Percentiles rank a stretch among this genome's conserved stretches.
Evolutionary conservation across 768 basidiomycete genomes (phyloP).

Genomic region (Boletus rubescentipes): DNA sequence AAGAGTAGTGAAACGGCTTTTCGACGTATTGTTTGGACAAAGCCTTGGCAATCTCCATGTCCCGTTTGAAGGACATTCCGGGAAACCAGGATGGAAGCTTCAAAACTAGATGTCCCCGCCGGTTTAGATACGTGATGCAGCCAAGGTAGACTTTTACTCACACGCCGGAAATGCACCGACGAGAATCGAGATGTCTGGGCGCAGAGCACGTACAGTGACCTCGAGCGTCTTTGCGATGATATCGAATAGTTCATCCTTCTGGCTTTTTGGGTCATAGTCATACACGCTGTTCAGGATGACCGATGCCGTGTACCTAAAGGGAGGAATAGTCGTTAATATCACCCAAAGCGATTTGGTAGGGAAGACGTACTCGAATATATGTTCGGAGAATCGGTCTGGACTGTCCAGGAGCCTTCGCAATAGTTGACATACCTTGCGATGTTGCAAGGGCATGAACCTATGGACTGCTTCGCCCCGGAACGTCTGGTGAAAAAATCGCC

Average conservation of each 20-base stretch:
- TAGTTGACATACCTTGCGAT: slow-evolving; percentile 31
- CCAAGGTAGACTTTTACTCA: slow-evolving; percentile 1
- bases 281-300: slow-evolving; percentile 22
- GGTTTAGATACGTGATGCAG: neutral
- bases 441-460: slow-evolving; percentile 31
- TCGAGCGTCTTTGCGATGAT: slow-evolving; percentile 5
- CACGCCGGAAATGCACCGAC: slow-evolving; percentile 17
- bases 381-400: slow-evolving; percentile 33
- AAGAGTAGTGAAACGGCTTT: slow-evolving; percentile 13
- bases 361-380: slow-evolving; percentile 33
- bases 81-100: slow-evolving; percentile 24
- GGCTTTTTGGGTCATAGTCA: slow-evolving; percentile 15
- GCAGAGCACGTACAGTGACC: slow-evolving; percentile 9
- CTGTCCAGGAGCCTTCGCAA: slow-evolving; percentile 33
- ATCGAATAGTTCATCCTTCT: slow-evolving; percentile 15
- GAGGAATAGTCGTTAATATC: neutral
- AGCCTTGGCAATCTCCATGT: slow-evolving; percentile 18
- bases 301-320: slow-evolving; percentile 19
- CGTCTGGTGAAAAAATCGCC: slow-evolving; percentile 30
- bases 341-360: neutral
- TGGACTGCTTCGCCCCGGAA: slow-evolving; percentile 22
- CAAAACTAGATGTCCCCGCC: slow-evolving; percentile 9
- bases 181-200: slow-evolving; percentile 19
- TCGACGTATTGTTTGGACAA: slow-evolving; percentile 17
- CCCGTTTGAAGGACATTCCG: slow-evolving; percentile 23